A percentile compares a stretch with the other conserved stretches of the same genome.
phyloP scores from a whole-genome alignment of 2,329 filamentous ascomycete species.

The Pseudogymnoascus sp. region DNA sequence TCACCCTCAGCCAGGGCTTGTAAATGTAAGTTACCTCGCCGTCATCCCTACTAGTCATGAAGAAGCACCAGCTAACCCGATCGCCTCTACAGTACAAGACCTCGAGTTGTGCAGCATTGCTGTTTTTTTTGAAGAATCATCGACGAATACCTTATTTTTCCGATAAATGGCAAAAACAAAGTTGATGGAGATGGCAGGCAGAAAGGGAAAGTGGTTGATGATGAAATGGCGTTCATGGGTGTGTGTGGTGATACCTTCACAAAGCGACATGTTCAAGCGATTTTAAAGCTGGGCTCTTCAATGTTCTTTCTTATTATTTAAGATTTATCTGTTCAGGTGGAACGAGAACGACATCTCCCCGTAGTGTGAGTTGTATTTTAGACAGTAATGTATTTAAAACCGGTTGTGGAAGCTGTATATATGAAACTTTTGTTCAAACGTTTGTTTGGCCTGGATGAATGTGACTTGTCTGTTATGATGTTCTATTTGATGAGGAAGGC shows the following conservation, averaged over 20 bases:
- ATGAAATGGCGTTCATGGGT: neutral
- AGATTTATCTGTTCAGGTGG: neutral
- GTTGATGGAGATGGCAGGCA: neutral
- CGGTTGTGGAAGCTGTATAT: conserved; percentile 1
- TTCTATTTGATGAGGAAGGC: neutral
- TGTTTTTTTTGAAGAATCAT: neutral
- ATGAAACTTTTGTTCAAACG: neutral
- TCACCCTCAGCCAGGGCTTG: neutral
- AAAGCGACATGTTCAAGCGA: neutral
- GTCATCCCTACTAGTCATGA: neutral
- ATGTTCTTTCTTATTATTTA: neutral
- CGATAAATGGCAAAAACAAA: neutral
- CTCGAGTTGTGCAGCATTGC: neutral
- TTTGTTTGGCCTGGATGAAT: neutral
- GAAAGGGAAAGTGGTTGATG: neutral
- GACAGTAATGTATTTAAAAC: conserved; percentile 2
- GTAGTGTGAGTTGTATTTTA: neutral
- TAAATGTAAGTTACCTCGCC: neutral
- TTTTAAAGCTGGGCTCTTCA: neutral
- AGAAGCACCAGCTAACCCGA: neutral
- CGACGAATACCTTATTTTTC: neutral
- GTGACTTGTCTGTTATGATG: neutral
- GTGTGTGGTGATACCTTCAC: neutral
- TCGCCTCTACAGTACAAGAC: neutral
- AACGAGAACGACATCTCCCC: neutral